phyloP scores from a whole-genome alignment of 2,329 filamentous ascomycete genomes.

The Talaromyces sp. region DNA sequence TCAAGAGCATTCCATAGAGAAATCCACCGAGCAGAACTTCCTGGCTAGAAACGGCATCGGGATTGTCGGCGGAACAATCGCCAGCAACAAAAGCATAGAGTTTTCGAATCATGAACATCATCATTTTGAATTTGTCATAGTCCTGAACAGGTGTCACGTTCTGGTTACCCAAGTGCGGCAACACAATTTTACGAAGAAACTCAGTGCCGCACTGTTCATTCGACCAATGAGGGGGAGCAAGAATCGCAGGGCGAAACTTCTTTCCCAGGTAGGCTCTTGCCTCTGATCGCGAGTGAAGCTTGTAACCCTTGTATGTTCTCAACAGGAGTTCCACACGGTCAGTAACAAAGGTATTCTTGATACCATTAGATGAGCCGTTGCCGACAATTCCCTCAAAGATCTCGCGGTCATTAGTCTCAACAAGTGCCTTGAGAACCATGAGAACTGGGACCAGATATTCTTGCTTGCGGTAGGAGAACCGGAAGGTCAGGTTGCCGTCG shows the following conservation, averaged over 20 bases:
- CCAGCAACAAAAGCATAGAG: constrained; percentile 89
- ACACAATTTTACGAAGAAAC: constrained; percentile 81
- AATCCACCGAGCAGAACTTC: constrained; percentile 91
- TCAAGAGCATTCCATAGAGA: constrained; percentile 90
- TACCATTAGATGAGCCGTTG: constrained; percentile 66
- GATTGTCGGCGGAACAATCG: constrained; percentile 90
- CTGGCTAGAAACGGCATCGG: constrained; percentile 93
- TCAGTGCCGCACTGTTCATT: constrained; percentile 88
- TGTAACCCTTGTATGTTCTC: constrained; percentile 88
- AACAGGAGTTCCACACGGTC: constrained; percentile 89
- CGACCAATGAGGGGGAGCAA: constrained; percentile 75
- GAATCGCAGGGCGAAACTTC: constrained; percentile 85
- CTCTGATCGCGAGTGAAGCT: constrained; percentile 72
- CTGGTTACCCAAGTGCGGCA: constrained; percentile 84
- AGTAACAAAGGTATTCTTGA: constrained; percentile 86
- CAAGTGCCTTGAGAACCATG: constrained; percentile 93
- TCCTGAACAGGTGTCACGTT: constrained; percentile 81
- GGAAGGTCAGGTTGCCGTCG: constrained; percentile 93
- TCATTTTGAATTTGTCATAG: constrained; percentile 85
- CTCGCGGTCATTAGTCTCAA: constrained; percentile 93
- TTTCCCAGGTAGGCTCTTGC: constrained; percentile 82
- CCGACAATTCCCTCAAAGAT: constrained; percentile 94
- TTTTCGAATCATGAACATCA: constrained; percentile 95
- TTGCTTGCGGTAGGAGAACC: constrained; percentile 96
- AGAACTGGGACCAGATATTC: constrained; percentile 94